Evolutionary conservation across 1,284 basidiomycete species (phyloP), one percentile per base, ranked within the genome.

Genomic region (Ustilago xerochloae): DNA sequence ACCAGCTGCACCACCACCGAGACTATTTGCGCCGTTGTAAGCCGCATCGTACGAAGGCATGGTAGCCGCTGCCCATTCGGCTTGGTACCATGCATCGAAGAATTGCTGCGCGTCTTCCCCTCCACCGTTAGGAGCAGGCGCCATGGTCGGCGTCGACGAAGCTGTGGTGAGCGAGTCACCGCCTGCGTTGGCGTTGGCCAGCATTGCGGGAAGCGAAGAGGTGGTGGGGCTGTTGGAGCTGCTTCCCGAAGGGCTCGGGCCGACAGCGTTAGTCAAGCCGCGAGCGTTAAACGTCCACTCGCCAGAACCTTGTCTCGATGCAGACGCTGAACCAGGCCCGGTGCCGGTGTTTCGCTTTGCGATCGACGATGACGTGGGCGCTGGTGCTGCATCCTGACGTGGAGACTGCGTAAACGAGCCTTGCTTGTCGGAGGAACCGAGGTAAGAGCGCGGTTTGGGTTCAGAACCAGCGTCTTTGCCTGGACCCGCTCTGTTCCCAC

Each of bases 81-180:
- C 75, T 28, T 68, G 64, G 39, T 77, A 74, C 75, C 75, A 77
- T 8, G 64, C 58, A 18, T 77, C 75, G 26, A 77, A 77, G 56
- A 77, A 63, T 16, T 69, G 60, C 49, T 77, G 75, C n/a, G 75
- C 75, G 33, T 77, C 70, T 18, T 77, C 70, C 13, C 66, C 63
- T 8, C 62, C 65, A 10, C 65, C 59, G 30, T 71, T 68, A 15
- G 53, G 29, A 29, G 47, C 54, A 38, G 63, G 26, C 1, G 59
- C 58, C 12, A 53, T 29, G 20, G 57, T 26, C 1, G 74, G 58
- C 32, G 63, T 76, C 24, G 74, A 57, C 9, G 74, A 67, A 6
- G 58, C 63, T 3, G 68, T 54, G n/a, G 59, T 58, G 13, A 45
- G 54, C 18, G 55, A 38, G 18, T 72, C 63, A 38, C 50, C 52